Base-by-base conservation (phyloP, 345 rosid species). In the Citrus cavaleriei region DNA sequence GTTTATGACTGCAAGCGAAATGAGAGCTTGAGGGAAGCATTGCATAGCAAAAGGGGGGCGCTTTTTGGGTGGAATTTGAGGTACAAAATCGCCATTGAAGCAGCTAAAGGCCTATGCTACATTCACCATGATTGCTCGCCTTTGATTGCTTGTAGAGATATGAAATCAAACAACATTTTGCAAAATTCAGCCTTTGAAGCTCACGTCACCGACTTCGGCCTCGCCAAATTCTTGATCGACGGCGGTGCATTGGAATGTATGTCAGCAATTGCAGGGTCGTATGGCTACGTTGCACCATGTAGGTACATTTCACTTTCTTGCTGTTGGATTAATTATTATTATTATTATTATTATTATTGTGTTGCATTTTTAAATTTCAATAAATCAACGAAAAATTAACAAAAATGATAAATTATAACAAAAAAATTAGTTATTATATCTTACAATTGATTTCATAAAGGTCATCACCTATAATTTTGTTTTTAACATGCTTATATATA, bases 81-180 rank as follows among this genome's bases (percentile, higher is more conserved):
- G 86, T 80, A 86, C 79, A 89, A 87, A 84, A 88, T 90, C 14
- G 92, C 92, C 2, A 79, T 81, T 40, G 93, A 92, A 83, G 91
- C 96, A 10, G 96, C 93, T 2, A 90, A 85, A 82, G 96, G 93
- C 24, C 67, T 90, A 0, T 87, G 93, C 73, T 90, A 90, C 76
- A 32, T 90, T 70, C 93, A 89, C 83, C 96, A 92, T 13, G 96
- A 92, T 70, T 92, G 93, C 61, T 87, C 89, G 2, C 96, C 93
- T 0, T 62, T 88, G 37, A 90, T 92, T 60, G 82, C 90, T 35
- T 93, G 89, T n/a, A 79, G 95, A 19, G 95, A 92, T 18, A 93
- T 92, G 21, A 92, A 92, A 80, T 92, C 96, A 9, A 90, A 89
- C 76, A 92, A 92, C 37, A 90, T 92, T 14, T 80, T 92, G 72